Conservation (phyloP, 805 yeast species). For the Middelhovenomyces tepae region DNA sequence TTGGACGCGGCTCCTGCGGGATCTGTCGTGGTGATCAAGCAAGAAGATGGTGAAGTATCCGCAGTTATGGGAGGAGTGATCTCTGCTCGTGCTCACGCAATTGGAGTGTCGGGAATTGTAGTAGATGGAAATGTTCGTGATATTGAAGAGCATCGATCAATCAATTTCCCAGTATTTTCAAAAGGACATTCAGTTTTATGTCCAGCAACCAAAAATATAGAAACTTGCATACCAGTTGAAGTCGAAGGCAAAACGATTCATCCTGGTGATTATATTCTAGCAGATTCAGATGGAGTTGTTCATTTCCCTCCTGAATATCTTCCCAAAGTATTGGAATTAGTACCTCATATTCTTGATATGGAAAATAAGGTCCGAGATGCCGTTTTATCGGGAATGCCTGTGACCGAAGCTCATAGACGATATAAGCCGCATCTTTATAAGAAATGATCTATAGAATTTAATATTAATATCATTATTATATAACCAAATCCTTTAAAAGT, state of each 20-base stretch:
- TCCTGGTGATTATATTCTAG: constrained; percentile 11
- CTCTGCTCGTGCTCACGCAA: constrained; percentile 8
- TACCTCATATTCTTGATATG: constrained; percentile 8
- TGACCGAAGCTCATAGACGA: constrained; percentile 9
- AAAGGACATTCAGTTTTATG: constrained; percentile 10
- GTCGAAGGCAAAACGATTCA: too few relatives aligned
- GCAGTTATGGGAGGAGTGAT: constrained; percentile 13
- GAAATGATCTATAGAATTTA: too few relatives aligned
- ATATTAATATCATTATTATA: too few relatives aligned
- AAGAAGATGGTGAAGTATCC: constrained; percentile 4
- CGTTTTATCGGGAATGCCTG: constrained; percentile 7
- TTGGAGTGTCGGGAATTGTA: constrained; percentile 10
- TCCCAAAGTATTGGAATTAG: constrained; percentile 6
- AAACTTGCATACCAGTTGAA: too few relatives aligned
- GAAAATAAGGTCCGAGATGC: constrained; percentile 11
- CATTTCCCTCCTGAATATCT: constrained; percentile 7
- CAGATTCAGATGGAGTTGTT: constrained; percentile 11
- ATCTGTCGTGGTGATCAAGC: constrained; percentile 6
- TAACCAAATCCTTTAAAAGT: too few relatives aligned
- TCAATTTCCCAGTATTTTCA: constrained; percentile 9
- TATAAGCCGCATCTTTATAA: too few relatives aligned
- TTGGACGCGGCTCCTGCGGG: constrained; percentile 8
- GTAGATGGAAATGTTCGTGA: constrained; percentile 11
- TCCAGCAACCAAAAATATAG: constrained; percentile 10
- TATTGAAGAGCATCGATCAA: constrained; percentile 9